phyloP scores from a whole-genome alignment of 2,329 filamentous ascomycete species.

The Volutella citrinella region DNA sequence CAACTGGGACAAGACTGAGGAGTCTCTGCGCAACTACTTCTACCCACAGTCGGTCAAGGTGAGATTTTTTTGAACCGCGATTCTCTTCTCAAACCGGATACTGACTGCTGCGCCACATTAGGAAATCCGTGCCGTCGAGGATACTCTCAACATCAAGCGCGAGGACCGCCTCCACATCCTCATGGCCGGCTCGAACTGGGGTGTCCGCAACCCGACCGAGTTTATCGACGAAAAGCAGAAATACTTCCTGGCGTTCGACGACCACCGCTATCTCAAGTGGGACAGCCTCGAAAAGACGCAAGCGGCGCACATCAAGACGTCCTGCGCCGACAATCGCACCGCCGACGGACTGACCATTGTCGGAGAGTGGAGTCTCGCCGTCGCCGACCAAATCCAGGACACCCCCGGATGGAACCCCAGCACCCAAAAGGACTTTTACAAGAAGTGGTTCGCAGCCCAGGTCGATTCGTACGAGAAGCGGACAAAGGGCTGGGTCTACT shows the following conservation, averaged over 20 bases:
- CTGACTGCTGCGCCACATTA: too few relatives aligned
- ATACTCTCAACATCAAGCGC: conserved; percentile 35
- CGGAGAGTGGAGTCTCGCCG: conserved; percentile 56
- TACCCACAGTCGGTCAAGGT: conserved; percentile 22
- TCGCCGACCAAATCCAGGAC: conserved; percentile 46
- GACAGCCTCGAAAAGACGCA: conserved; percentile 29
- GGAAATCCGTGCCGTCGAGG: conserved; percentile 47
- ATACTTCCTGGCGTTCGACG: conserved; percentile 51
- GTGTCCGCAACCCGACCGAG: conserved; percentile 50
- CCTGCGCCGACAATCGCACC: conserved; percentile 46
- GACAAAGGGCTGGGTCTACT: conserved; percentile 23
- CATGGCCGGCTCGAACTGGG: conserved; percentile 50
- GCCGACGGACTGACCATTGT: conserved; percentile 44
- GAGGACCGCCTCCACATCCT: conserved; percentile 50
- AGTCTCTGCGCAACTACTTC: conserved; percentile 17
- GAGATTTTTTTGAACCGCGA: too few relatives aligned
- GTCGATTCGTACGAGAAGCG: conserved; percentile 19
- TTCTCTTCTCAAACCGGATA: too few relatives aligned
- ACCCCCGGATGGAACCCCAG: conserved; percentile 28
- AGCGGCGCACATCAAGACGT: conserved; percentile 44
- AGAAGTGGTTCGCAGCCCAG: conserved; percentile 24
- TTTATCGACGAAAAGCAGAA: conserved; percentile 39
- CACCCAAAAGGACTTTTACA: conserved; percentile 20
- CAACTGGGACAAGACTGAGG: conserved; percentile 16
- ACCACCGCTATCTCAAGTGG: conserved; percentile 60